phyloP scores from a whole-genome alignment of 2,329 filamentous ascomycete species.

The Ascocoryne sarcoides region DNA sequence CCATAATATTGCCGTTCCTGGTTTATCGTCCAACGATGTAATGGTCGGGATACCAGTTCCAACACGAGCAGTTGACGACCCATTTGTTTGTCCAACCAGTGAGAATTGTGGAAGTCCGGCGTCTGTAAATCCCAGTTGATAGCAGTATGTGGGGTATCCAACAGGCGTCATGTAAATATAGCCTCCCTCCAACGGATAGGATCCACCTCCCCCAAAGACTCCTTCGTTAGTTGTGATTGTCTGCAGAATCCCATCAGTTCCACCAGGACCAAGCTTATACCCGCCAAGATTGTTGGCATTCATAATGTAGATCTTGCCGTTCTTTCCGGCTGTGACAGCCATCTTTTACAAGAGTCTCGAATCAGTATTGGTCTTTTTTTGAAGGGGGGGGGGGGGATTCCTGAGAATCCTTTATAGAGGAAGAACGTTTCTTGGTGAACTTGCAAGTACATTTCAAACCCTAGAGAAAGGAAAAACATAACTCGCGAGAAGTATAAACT shows the following conservation, averaged over 20 bases:
- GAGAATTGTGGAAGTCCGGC: constrained; percentile 29
- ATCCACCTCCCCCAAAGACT: constrained; percentile 32
- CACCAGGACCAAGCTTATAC: constrained; percentile 31
- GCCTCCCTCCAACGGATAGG: constrained; percentile 35
- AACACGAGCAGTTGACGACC: constrained; percentile 26
- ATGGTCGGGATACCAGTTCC: constrained; percentile 30
- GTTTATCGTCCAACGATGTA: constrained; percentile 28
- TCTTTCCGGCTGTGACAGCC: constrained; percentile 33
- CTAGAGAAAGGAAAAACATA: too few relatives aligned
- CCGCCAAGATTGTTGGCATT: constrained; percentile 35
- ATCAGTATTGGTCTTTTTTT: too few relatives aligned
- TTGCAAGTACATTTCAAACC: too few relatives aligned
- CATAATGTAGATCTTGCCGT: constrained; percentile 33
- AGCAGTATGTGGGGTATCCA: constrained; percentile 28
- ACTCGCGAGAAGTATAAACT: too few relatives aligned
- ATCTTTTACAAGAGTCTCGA: too few relatives aligned
- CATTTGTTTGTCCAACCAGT: constrained; percentile 25
- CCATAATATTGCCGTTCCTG: constrained; percentile 32
- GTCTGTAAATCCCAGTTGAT: constrained; percentile 27
- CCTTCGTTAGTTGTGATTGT: constrained; percentile 28
- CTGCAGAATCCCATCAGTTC: constrained; percentile 32
- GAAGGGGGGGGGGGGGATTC: too few relatives aligned
- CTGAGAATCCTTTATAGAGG: too few relatives aligned
- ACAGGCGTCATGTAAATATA: constrained; percentile 35
- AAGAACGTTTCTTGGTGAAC: too few relatives aligned